phyloP scores from a whole-genome alignment of 78 protist genomes.

The Pelomyxa schiedti region DNA sequence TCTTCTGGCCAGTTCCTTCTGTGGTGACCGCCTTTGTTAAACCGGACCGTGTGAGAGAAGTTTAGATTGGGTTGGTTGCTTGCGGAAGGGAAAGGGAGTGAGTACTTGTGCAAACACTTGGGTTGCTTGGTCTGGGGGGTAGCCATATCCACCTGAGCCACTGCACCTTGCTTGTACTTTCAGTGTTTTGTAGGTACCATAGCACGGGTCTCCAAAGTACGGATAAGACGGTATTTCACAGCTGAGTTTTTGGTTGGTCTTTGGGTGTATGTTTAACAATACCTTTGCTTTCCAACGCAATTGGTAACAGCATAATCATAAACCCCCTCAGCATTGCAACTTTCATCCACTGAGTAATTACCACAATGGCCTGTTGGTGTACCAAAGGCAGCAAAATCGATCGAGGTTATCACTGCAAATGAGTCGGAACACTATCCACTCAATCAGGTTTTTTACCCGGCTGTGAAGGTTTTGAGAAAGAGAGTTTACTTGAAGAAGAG shows the following conservation, averaged over 20 bases:
- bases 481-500: too few relatives aligned
- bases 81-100: too few relatives aligned
- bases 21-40: too few relatives aligned
- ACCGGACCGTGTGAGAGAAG: too few relatives aligned
- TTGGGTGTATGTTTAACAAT: too few relatives aligned
- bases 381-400: neutral
- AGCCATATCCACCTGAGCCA: neutral
- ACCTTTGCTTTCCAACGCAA: neutral
- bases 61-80: too few relatives aligned
- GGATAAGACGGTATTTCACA: neutral
- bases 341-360: neutral
- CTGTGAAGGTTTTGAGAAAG: too few relatives aligned
- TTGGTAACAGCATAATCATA: neutral
- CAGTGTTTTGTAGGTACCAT: neutral
- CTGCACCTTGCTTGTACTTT: constrained; percentile 1
- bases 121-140: neutral
- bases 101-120: neutral
- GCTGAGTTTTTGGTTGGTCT: too few relatives aligned
- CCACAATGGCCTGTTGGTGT: constrained; percentile 1
- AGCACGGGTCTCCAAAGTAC: neutral
- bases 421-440: neutral
- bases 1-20: too few relatives aligned
- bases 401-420: neutral
- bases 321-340: neutral
- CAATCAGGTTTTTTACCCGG: too few relatives aligned